phyloP scores from a whole-genome alignment of 1,284 basidiomycete genomes.

The Cryptococcus neoformans region DNA sequence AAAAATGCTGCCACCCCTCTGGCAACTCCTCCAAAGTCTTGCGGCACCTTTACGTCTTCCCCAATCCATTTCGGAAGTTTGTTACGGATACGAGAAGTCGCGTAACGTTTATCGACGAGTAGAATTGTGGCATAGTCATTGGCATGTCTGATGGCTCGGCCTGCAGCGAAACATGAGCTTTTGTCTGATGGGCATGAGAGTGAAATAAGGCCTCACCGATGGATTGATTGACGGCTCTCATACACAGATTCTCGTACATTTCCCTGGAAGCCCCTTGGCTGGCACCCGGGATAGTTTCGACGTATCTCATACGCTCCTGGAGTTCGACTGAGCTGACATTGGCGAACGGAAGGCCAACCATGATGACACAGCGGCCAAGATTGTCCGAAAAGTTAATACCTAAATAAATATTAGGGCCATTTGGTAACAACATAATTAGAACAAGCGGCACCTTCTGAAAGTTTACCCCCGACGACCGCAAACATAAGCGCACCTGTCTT shows the following conservation, averaged over 20 bases:
- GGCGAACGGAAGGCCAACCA: conserved; percentile 91
- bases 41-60: conserved; percentile 59
- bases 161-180: conserved; percentile 49
- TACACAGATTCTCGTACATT: conserved; percentile 88
- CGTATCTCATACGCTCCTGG: conserved; percentile 85
- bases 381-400: conserved; percentile 91
- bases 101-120: conserved; percentile 79
- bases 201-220: conserved; percentile 61
- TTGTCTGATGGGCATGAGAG: background rate
- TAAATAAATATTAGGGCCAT: conserved; percentile 6
- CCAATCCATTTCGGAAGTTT: conserved; percentile 90
- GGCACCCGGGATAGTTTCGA: conserved; percentile 53
- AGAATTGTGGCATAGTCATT: conserved; percentile 79
- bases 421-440: background rate
- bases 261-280: conserved; percentile 66
- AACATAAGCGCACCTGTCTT: conserved; percentile 69
- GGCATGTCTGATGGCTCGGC: conserved; percentile 82
- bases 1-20: conserved; percentile 69
- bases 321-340: conserved; percentile 88
- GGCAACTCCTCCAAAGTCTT: conserved; percentile 71
- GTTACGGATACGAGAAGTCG: conserved; percentile 60
- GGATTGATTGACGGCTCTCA: conserved; percentile 95
- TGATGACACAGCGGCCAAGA: conserved; percentile 80
- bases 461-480: conserved; percentile 93
- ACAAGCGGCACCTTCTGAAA: conserved; percentile 68